Base-by-base conservation (phyloP, 108 stramenopile species). In the Nitzschia inconspicua region DNA sequence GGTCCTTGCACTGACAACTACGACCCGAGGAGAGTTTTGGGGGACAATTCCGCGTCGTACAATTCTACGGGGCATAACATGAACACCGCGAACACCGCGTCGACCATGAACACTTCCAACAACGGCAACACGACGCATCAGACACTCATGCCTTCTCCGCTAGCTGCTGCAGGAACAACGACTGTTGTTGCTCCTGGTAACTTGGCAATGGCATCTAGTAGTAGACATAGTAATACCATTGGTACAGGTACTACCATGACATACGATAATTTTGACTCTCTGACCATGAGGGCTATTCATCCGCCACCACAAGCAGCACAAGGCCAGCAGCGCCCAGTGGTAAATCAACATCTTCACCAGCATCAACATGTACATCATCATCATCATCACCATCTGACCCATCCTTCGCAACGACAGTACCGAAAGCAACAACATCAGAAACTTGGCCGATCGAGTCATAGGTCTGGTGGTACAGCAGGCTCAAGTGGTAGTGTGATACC, bases 1-100 rank as follows among this genome's bases (percentile, higher is more conserved):
- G 68, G 59, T 10, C 68, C 68, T 0, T 47, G 26, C 39, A 52
- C 53, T 30, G 68, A 69, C 0, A 50, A 42, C 39, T 69, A 69
- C 29, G 68, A 69, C 42, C 68, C 25, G 34, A 39, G 4, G 32
- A 30, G 22, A 47, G 52, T n/a, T 18, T 50, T n/a, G 16, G 16
- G n/a, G 20, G 27, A 19, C 35, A 32, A 11, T 8, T 1, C 44
- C 10, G 19, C 37, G 14, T 22, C 43, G 29, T 54, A 54, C 42
- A 65, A 53, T 44, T 30, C 63, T 54, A 56, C 34, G n/a, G 43
- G 19, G 18, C 20, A 35, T 26, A 31, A 20, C 50, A 65, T 11
- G 14, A 19, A 16, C 52, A 23, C 16, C 52, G 18, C 0, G 9
- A 34, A 7, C 44, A 22, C n/a, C n/a, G 39, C 37, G 11, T 27